A percentile compares a stretch with the other conserved stretches of the same genome.
Evolutionary conservation across 2,329 filamentous ascomycete species (phyloP).

Genomic region (Sarocladium oryzae): DNA sequence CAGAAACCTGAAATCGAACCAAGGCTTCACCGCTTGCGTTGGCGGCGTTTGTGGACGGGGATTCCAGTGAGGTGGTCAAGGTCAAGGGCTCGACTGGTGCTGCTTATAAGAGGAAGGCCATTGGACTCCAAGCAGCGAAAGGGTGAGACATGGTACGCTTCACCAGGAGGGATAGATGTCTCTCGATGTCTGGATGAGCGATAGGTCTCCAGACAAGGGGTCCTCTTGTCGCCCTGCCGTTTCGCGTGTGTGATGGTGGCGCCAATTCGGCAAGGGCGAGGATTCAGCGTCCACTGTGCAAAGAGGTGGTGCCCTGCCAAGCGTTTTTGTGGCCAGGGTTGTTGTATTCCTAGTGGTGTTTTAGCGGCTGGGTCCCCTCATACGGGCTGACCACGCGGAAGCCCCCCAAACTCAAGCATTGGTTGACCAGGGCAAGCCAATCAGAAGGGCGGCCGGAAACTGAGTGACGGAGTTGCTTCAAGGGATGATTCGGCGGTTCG

Average conservation of each 20-base stretch:
- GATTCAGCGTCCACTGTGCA: neutral
- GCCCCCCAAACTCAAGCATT: neutral
- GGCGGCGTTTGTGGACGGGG: neutral
- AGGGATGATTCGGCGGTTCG: neutral
- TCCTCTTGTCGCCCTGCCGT: neutral
- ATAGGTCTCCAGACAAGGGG: constrained; percentile 1
- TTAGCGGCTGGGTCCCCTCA: neutral
- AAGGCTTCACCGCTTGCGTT: constrained; percentile 1
- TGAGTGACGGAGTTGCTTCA: neutral
- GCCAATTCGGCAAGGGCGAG: neutral
- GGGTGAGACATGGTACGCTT: constrained; percentile 1
- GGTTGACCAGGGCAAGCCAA: neutral
- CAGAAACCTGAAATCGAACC: neutral
- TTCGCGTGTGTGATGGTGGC: constrained; percentile 4
- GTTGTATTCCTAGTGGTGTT: neutral
- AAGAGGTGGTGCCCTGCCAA: too few relatives aligned
- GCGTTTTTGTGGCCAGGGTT: too few relatives aligned
- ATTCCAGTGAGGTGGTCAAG: neutral
- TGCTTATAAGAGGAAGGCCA: neutral
- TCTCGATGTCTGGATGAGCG: neutral
- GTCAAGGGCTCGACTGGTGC: neutral
- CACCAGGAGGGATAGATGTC: neutral
- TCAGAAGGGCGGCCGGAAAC: neutral
- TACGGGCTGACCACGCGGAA: constrained; percentile 3
- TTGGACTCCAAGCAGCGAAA: neutral